These are phyloP conservation scores for Ustilago loliicola DNA, from an alignment of 1,284 basidiomycete genomes.

Conservation along the genomic window DNA sequence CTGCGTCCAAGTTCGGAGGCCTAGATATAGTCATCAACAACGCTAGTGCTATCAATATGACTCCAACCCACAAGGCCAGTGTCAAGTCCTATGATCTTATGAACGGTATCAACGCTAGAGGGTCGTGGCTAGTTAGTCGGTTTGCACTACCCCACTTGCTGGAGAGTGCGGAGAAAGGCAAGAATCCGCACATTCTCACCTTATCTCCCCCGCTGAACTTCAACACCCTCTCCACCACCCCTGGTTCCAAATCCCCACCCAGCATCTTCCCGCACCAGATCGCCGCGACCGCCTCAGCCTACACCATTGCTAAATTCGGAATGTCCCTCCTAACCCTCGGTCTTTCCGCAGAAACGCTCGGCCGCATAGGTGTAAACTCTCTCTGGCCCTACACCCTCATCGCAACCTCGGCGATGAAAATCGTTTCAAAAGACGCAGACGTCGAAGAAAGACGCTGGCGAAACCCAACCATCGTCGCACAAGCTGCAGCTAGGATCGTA, in stretches of 20 bases:
- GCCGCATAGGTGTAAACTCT: slow-evolving; percentile 60
- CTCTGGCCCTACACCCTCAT: slow-evolving; percentile 64
- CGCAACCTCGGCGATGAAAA: slow-evolving; percentile 63
- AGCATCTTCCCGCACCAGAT: slow-evolving; percentile 51
- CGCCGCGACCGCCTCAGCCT: slow-evolving; percentile 47
- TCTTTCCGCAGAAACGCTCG: slow-evolving; percentile 62
- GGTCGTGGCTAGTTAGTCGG: slow-evolving; percentile 63
- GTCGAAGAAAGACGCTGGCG: slow-evolving; percentile 57
- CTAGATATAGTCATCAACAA: slow-evolving; percentile 70
- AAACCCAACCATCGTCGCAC: slow-evolving; percentile 61
- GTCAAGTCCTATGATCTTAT: slow-evolving; percentile 60
- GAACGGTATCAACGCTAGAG: slow-evolving; percentile 65
- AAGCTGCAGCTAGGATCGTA: slow-evolving; percentile 64
- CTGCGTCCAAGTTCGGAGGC: slow-evolving; percentile 57
- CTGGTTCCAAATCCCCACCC: slow-evolving; percentile 25
- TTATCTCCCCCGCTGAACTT: slow-evolving; percentile 63
- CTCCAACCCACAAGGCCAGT: slow-evolving; percentile 42
- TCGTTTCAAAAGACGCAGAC: slow-evolving; percentile 53
- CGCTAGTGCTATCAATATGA: slow-evolving; percentile 66
- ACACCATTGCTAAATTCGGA: slow-evolving; percentile 67
- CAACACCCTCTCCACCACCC: slow-evolving; percentile 50
- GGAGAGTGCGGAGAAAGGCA: slow-evolving; percentile 21
- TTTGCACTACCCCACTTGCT: slow-evolving; percentile 67
- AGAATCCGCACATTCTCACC: slow-evolving; percentile 69
- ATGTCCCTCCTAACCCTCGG: slow-evolving; percentile 66